Percentiles rank a stretch among this genome's conserved stretches.
Conservation (phyloP, 2,329 filamentous ascomycete genomes). For the Drechmeria coniospora region DNA sequence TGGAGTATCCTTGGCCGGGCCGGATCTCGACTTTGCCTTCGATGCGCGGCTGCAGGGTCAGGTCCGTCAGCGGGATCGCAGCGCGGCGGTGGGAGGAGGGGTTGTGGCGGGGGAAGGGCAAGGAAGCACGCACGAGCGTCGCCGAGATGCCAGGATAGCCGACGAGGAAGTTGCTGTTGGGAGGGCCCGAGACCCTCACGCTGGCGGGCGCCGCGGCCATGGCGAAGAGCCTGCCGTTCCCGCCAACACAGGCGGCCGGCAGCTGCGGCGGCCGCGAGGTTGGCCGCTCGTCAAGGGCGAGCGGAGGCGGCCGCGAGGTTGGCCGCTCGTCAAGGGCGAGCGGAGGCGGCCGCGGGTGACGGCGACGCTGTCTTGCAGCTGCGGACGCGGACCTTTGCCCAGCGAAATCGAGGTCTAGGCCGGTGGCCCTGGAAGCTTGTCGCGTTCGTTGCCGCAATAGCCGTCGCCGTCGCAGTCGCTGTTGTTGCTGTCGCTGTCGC, state of each 20-base stretch:
- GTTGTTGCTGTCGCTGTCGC: no score
- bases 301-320: no score
- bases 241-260: conserved; percentile 5
- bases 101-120: conserved; percentile 1
- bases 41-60: conserved; percentile 59
- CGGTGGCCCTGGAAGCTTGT: no score
- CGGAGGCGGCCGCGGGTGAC: no score
- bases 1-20: conserved; percentile 69
- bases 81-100: conserved; percentile 4
- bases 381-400: no score
- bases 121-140: conserved; percentile 50
- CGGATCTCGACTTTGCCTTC: conserved; percentile 96
- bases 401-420: not conserved
- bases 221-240: conserved; percentile 8
- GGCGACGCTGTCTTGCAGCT: no score
- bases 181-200: conserved; percentile 92
- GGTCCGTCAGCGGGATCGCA: conserved; percentile 1
- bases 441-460: no score
- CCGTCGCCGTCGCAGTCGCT: no score
- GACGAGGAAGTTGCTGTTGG: conserved; percentile 91
- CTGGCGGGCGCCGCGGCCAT: conserved; percentile 21
- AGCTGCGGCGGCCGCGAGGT: conserved; percentile 1
- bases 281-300: no score
- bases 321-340: no score
- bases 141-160: conserved; percentile 97